A percentile compares a stretch with the other conserved stretches of the same genome.
Evolutionary conservation across 176 grass and related monocot genomes (phyloP).

Genomic region (Puya raimondii): DNA sequence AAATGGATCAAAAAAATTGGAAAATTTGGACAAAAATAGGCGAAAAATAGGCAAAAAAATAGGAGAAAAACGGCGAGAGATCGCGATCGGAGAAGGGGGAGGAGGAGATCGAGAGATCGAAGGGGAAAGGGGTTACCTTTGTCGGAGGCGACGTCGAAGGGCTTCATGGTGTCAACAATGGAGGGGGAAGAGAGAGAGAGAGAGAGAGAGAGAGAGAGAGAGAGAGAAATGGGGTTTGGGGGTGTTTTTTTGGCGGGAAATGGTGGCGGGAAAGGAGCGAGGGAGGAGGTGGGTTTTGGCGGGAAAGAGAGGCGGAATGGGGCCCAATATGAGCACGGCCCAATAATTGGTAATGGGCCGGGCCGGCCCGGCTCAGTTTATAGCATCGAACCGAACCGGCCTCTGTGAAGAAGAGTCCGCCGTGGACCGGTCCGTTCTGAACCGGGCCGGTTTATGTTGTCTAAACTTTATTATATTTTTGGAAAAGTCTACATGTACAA

Average conservation of each 20-base stretch:
- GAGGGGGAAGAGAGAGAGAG: slow-evolving; percentile 8
- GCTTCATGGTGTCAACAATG: slow-evolving; percentile 33
- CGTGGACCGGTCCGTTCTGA: no score
- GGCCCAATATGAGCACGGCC: neutral
- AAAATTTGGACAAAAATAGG: neutral
- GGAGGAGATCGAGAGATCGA: neutral
- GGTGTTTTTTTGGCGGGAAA: slow-evolving; percentile 36
- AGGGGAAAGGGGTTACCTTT: slow-evolving; percentile 37
- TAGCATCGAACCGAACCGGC: no score
- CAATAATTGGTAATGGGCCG: neutral
- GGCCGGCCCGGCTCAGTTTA: neutral
- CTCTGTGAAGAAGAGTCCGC: no score
- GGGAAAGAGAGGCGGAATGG: neutral
- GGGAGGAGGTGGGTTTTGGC: neutral
- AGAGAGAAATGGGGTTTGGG: slow-evolving; percentile 12
- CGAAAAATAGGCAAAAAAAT: slow-evolving; percentile 6
- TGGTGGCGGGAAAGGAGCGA: neutral
- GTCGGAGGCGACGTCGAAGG: slow-evolving; percentile 45
- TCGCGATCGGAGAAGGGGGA: neutral
- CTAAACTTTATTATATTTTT: no score
- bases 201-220: slow-evolving; percentile 11
- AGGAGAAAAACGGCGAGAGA: neutral
- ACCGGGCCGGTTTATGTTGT: no score
- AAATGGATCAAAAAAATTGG: neutral
- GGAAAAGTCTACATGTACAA: no score